Base-by-base conservation (phyloP, 2,329 filamentous ascomycete species). In the Didymosphaeria variabile region DNA sequence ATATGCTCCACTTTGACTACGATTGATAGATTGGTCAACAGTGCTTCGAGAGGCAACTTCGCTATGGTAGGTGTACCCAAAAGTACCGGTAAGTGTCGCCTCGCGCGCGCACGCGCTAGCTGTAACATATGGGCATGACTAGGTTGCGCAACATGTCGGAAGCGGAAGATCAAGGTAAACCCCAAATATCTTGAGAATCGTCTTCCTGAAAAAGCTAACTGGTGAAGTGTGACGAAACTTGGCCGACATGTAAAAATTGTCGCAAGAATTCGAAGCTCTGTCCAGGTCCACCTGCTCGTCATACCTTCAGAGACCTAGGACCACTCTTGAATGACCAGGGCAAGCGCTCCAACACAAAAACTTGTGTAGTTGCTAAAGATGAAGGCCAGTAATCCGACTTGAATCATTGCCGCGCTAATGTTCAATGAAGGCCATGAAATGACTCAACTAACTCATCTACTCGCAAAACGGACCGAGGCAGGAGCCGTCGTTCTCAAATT, bases 21-120 rank as follows among this genome's bases (percentile, higher is more conserved):
- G 21, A 31, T 38, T 15, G 13, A 51, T 36, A 9, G 34, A 2
- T 17, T 21, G 31, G 17, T 26, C 12, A 15, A 26, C 3, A 40
- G 34, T 42, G 51, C 15, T 31, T n/a, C 13, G 26, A 42, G 19
- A 53, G 13, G 17, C 21, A 29, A 10, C 26, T 34, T 12, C 9
- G 26, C 23, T 36, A 76, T 76, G 73, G 73, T 76, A 26, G 73
- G 73, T 51, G 73, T 76, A 50, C 73, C 73, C 5, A 76, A 76
- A 61, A 75, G 72, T 56, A 76, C 72, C 9, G 73, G 55, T 57
- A 51, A 50, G 46, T 49, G 10, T 15, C 34, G 17, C 12, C 13
- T 15, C 10, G 12, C 17, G n/a, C 13, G n/a, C n/a, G n/a, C 17
- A 23, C 6, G 5, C 17, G 29, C 17, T 26, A n/a, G 44, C 40